Conservation (phyloP, 805 yeast species). For the Kregervanrija delftensis region DNA sequence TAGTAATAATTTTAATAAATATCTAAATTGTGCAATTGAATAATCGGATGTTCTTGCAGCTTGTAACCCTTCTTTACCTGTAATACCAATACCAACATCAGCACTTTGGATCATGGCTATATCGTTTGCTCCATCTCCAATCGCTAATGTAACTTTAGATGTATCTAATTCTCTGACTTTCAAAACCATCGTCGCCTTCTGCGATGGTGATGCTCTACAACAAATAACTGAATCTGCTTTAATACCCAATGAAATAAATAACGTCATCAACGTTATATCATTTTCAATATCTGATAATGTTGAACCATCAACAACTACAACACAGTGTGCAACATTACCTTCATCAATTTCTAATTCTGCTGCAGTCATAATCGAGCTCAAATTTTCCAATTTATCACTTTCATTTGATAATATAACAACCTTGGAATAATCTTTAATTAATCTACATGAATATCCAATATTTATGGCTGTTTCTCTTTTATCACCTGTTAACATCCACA, state of each 20-base stretch:
- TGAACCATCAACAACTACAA: slow-evolving; percentile 90
- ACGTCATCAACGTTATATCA: slow-evolving; percentile 63
- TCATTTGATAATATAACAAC: slow-evolving; percentile 56
- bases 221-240: slow-evolving; percentile 86
- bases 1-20: slow-evolving; percentile 67
- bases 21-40: slow-evolving; percentile 91
- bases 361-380: slow-evolving; percentile 64
- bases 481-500: slow-evolving; percentile 99
- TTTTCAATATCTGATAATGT: slow-evolving; percentile 68
- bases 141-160: slow-evolving; percentile 78
- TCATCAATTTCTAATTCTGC: slow-evolving; percentile 66
- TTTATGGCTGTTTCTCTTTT: slow-evolving; percentile 97
- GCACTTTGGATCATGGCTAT: slow-evolving; percentile 99
- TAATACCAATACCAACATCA: slow-evolving; percentile 94
- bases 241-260: slow-evolving; percentile 80
- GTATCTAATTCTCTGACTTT: slow-evolving; percentile 68
- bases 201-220: slow-evolving; percentile 96
- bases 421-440: slow-evolving; percentile 89
- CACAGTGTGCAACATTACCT: slow-evolving; percentile 87
- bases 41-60: slow-evolving; percentile 95
- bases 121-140: slow-evolving; percentile 99
- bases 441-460: slow-evolving; percentile 89
- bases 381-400: slow-evolving; percentile 34
- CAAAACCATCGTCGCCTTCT: slow-evolving; percentile 84
- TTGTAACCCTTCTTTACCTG: slow-evolving; percentile 95